Conservation (phyloP, 257 asterid genomes). For the Solanum pinnatisectum region DNA sequence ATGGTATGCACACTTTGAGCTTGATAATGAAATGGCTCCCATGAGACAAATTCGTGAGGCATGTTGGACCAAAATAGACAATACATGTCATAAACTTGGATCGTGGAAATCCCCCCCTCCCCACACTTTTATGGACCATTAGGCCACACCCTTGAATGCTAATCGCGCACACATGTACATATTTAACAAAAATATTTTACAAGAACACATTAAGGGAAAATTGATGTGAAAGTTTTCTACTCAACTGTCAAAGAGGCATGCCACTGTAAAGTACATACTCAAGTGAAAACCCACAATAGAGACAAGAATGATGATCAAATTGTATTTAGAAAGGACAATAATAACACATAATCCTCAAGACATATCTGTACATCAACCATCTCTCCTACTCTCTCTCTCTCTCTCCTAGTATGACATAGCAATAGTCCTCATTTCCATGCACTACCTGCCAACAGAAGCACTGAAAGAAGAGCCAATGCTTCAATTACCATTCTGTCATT, state of each 20-base stretch:
- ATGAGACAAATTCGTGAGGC: neutral
- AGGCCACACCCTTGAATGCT: neutral
- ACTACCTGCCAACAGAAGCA: conserved; percentile 22
- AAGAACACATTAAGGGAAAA: neutral
- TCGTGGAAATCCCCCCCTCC: neutral
- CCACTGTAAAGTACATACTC: neutral
- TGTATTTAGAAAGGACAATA: conserved; percentile 8
- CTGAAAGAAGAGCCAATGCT: conserved; percentile 21
- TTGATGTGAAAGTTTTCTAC: neutral
- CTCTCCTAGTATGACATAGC: conserved; percentile 3
- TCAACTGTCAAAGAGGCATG: neutral
- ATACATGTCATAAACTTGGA: neutral
- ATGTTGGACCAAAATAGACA: neutral
- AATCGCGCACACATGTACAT: neutral
- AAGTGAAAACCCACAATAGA: neutral
- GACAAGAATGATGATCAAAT: conserved; percentile 17
- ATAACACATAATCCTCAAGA: conserved; percentile 7
- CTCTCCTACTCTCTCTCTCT: conserved; percentile 2
- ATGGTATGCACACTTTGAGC: neutral
- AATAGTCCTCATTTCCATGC: conserved; percentile 10
- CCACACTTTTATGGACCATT: neutral
- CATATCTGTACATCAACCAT: conserved; percentile 33
- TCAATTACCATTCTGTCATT: conserved; percentile 19
- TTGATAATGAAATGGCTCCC: neutral
- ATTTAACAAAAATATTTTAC: neutral